Evolutionary conservation across 2,329 filamentous ascomycete genomes (phyloP), one percentile per base, ranked within the genome.

Genomic region (Thielaviopsis musarum): DNA sequence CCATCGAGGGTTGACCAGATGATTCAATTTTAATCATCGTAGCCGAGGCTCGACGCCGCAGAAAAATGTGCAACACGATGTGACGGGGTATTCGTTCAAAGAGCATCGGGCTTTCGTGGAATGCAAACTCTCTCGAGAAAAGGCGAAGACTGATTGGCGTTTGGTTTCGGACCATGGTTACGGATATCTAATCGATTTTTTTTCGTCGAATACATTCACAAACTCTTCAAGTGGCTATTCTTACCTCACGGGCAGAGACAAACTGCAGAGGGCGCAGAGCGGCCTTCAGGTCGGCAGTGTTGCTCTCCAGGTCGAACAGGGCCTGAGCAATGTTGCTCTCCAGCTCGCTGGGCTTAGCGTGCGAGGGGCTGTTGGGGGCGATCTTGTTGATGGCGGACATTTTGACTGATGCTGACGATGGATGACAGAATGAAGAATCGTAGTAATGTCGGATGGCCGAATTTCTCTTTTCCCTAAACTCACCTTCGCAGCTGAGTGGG

Each of bases 231-330:
- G 21, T 54, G 65, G 10, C 30, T 34, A 60, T 74, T 84, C 90
- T 90, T 87, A 98, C 93, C 91, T 98, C 93, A 77, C 91, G 89
- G 75, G 93, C 93, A 79, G 88, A 95, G 75, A 94, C 88, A 78
- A 98, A 91, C 84, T 98, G 93, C 78, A 98, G 85, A 76, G 93
- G 93, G 73, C 93, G 87, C 74, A 98, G 87, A 69, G 90, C 87
- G 72, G 83, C 83, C 87, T 91, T 95, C 79, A 98, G 88, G 79
- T 98, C 93, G 75, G 90, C 81, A 73, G 93, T 95, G 85, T 96
- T 96, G 81, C 85, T 91, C 89, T 98, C 93, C 78, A 98, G 88
- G 73, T 98, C 93, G 82, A 87, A 94, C 67, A 98, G 88, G 79
- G 93, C 93, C 78, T 85, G 87, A 75, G 93, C 93, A 75, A 98